Evolutionary conservation across 2,329 filamentous ascomycete genomes (phyloP), one percentile per base, ranked within the genome.

Genomic region (Intubia oerlemansii): DNA sequence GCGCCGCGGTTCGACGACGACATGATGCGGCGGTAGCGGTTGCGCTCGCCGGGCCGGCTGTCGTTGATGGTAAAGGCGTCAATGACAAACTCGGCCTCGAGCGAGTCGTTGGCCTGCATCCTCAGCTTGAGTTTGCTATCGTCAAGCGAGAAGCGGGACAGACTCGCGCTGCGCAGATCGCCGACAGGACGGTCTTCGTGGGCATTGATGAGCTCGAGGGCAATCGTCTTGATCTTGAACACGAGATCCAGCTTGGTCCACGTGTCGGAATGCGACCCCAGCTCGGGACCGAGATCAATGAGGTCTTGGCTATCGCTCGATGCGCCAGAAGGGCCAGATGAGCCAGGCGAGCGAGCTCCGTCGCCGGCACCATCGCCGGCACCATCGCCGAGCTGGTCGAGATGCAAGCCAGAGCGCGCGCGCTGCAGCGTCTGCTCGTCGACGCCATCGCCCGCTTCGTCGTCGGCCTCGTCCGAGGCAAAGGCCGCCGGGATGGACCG

Each of bases 11-110:
- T 95, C 43, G 84, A 82, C 31, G 91, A 73, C 2, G 84, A 84
- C 88, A 98, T 95, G 52, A 98, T 93, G 48, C 85, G 90, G 28
- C 82, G 71, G 60, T 90, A 99, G 45, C 91, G 93, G 56, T 93
- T 98, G 5, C 75, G 78, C 41, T 91, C 84, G 30, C 69, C 66
- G 5, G 70, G 72, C n/a, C 90, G 73, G 37, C 77, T 93, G 47
- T 99, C 88, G 32, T 79, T 68, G 38, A 95, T 92, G 0, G 82
- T 92, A 47, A 98, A 93, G 0, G 85, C 88, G 34, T 88, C 76
- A 11, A 98, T 82, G 20, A 92, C 62, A 6, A 98, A 65, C 45
- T 99, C 90, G 3, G 84, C 82, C 47, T 98, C 88, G 23, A 98
- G 52, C 1, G 84, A 84, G 6, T 76, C 74, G 47, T 98, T 85